Evolutionary conservation across 1,139 yeast genomes (phyloP).

Genomic region (Geotrichum histeridarum): DNA sequence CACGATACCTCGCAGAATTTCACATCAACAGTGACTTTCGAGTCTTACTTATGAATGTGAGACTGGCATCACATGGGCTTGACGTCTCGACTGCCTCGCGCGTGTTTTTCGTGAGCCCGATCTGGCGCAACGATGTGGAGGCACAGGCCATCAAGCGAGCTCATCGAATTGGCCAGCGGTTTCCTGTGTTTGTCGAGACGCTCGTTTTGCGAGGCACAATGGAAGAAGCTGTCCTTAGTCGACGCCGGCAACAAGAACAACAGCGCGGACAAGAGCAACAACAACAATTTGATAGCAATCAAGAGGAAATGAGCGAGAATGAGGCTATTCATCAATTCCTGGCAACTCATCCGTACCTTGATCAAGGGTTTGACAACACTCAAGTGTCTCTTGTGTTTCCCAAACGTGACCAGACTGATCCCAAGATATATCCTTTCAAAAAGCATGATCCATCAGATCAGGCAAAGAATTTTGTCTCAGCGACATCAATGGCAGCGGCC

Average conservation of each 20-base stretch:
- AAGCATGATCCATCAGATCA: too few relatives aligned
- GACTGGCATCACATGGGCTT: constrained; percentile 64
- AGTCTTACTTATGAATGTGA: constrained; percentile 59
- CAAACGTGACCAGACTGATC: background rate
- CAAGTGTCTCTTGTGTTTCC: background rate
- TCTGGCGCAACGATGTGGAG: constrained; percentile 63
- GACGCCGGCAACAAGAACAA: constrained; percentile 2
- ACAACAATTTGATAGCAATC: background rate
- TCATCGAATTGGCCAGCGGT: constrained; percentile 62
- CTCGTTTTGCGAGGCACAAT: constrained; percentile 55
- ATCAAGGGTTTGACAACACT: background rate
- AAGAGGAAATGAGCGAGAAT: constrained; percentile 12
- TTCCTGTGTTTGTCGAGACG: constrained; percentile 60
- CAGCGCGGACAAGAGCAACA: background rate
- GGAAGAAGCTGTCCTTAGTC: constrained; percentile 54
- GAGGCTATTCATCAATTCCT: constrained; percentile 10
- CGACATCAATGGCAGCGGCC: too few relatives aligned
- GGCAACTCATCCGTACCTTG: constrained; percentile 13
- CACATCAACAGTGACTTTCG: constrained; percentile 47
- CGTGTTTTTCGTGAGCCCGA: constrained; percentile 64
- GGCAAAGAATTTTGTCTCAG: too few relatives aligned
- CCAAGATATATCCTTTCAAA: background rate
- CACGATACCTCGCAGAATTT: constrained; percentile 51
- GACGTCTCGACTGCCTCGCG: constrained; percentile 64
- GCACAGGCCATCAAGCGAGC: constrained; percentile 73